Conservation (phyloP, 192 early-diverging fungal genomes). For the Chytriomyces confervae region DNA sequence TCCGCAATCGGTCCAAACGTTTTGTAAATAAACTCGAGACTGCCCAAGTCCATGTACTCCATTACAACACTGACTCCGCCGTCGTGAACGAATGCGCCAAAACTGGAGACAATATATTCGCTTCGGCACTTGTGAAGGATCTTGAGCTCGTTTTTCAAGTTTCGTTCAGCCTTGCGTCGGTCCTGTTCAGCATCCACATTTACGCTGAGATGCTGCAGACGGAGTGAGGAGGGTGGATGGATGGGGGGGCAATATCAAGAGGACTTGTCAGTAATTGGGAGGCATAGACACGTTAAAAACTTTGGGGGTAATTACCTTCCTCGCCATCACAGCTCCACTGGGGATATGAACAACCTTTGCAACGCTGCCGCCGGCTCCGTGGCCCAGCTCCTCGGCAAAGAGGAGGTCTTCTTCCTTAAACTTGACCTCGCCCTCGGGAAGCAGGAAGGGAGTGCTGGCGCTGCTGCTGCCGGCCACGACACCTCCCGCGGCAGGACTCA, state of each 20-base stretch:
- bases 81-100: conserved; percentile 86
- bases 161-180: conserved; percentile 62
- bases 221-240: not conserved
- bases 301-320: conserved; percentile 72
- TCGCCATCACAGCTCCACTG: conserved; percentile 85
- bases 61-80: conserved; percentile 91
- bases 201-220: conserved; percentile 18
- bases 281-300: not conserved
- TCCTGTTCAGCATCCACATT: conserved; percentile 53
- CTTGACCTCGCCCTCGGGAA: conserved; percentile 46
- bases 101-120: conserved; percentile 92
- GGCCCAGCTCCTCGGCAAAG: conserved; percentile 79
- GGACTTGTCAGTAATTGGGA: not conserved
- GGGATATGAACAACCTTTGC: conserved; percentile 82
- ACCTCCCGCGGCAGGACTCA: conserved; percentile 33
- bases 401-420: conserved; percentile 70
- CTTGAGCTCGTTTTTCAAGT: conserved; percentile 90
- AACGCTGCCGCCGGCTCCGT: conserved; percentile 95
- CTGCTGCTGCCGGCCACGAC: conserved; percentile 32
- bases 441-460: conserved; percentile 41
- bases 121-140: conserved; percentile 89
- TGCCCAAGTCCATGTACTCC: conserved; percentile 95
- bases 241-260: not conserved
- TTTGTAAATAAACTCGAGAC: conserved; percentile 90
- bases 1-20: conserved; percentile 83